Percentiles rank a stretch among this genome's conserved stretches.
Conservation (phyloP, 1,284 basidiomycete genomes). For the Ustilago cynodontis region DNA sequence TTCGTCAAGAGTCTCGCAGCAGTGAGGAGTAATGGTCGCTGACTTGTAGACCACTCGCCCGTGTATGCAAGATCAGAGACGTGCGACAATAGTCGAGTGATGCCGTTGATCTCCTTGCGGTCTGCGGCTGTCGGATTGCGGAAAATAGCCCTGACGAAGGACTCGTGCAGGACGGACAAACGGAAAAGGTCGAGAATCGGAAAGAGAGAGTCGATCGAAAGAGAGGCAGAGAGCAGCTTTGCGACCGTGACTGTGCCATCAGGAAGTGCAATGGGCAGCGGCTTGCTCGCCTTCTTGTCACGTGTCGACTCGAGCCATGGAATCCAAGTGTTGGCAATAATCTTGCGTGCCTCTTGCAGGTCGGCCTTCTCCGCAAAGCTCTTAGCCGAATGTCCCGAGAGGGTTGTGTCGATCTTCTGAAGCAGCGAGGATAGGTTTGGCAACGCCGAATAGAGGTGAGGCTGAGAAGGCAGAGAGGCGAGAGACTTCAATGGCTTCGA, state of each 20-base stretch:
- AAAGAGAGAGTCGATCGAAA: slow-evolving; percentile 78
- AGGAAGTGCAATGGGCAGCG: slow-evolving; percentile 7
- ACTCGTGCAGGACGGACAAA: slow-evolving; percentile 78
- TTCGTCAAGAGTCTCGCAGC: slow-evolving; percentile 82
- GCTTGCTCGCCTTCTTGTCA: slow-evolving; percentile 4
- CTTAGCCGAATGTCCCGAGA: slow-evolving; percentile 72
- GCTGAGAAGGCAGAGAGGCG: slow-evolving; percentile 74
- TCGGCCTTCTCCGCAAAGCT: slow-evolving; percentile 56
- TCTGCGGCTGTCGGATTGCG: slow-evolving; percentile 15
- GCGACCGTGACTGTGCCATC: slow-evolving; percentile 6
- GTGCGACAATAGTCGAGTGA: slow-evolving; percentile 20
- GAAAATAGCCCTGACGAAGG: slow-evolving; percentile 21
- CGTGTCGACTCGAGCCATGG: slow-evolving; percentile 39
- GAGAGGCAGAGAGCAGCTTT: slow-evolving; percentile 45
- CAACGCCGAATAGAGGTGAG: slow-evolving; percentile 81
- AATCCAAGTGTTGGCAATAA: slow-evolving; percentile 72
- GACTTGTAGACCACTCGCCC: slow-evolving; percentile 75
- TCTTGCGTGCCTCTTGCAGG: slow-evolving; percentile 65
- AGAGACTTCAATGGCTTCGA: slow-evolving; percentile 76
- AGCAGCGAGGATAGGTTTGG: slow-evolving; percentile 79
- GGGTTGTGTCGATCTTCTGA: slow-evolving; percentile 77
- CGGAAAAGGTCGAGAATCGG: slow-evolving; percentile 87
- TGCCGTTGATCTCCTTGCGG: slow-evolving; percentile 21
- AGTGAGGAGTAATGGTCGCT: slow-evolving; percentile 73
- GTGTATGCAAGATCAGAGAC: slow-evolving; percentile 27